A percentile compares a stretch with the other conserved stretches of the same genome.
phyloP scores from a whole-genome alignment of 2,329 filamentous ascomycete genomes.

The Orbilia brochopaga region DNA sequence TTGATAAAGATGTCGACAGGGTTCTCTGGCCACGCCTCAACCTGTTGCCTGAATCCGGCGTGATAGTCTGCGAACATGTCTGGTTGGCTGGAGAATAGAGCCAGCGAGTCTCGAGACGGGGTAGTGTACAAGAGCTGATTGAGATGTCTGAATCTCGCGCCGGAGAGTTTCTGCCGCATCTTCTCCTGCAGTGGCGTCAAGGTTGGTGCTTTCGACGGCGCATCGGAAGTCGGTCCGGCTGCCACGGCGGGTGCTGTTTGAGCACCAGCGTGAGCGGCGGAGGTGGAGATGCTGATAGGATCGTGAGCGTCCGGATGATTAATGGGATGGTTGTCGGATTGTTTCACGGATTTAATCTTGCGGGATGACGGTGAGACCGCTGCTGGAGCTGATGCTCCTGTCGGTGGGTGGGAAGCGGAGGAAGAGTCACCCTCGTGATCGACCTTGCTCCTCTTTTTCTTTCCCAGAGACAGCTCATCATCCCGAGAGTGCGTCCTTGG shows the following conservation, averaged over 20 bases:
- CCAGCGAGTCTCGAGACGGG: constrained; percentile 80
- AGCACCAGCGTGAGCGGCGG: neutral
- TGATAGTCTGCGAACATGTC: constrained; percentile 98
- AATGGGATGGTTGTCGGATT: constrained; percentile 11
- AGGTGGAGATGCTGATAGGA: neutral
- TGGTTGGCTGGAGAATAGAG: constrained; percentile 80
- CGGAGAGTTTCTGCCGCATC: constrained; percentile 94
- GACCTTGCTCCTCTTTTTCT: constrained; percentile 50
- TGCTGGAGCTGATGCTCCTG: constrained; percentile 1
- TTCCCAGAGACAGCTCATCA: constrained; percentile 24
- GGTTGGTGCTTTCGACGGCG: constrained; percentile 57
- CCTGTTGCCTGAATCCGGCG: constrained; percentile 92
- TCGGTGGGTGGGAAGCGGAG: too few relatives aligned
- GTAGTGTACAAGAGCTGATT: constrained; percentile 97
- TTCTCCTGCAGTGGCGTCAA: constrained; percentile 90
- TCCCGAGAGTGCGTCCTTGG: constrained; percentile 10
- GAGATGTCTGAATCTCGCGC: constrained; percentile 93
- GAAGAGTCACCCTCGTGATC: constrained; percentile 14
- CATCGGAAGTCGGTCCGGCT: constrained; percentile 54
- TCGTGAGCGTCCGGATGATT: constrained; percentile 18
- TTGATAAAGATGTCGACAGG: constrained; percentile 86
- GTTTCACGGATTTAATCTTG: constrained; percentile 24
- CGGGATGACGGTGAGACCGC: constrained; percentile 24
- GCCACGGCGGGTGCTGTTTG: neutral
- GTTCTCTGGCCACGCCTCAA: constrained; percentile 95